These are phyloP conservation scores for Pholiota conissans DNA, from an alignment of 768 basidiomycete species.

Conservation along the genomic window DNA sequence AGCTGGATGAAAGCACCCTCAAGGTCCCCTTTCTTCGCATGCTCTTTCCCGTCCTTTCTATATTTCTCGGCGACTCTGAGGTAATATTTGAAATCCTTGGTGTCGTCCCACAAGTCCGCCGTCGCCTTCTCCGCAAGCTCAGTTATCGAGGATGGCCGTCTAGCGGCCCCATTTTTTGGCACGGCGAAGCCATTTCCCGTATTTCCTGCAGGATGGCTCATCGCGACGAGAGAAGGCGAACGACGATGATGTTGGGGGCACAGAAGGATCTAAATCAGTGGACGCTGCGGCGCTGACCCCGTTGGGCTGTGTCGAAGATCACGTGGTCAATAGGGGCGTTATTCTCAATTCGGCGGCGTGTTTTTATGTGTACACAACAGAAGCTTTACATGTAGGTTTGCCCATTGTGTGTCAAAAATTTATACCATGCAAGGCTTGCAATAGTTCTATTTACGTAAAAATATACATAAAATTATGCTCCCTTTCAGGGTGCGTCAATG, in stretches of 20 bases:
- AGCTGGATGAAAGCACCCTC: slow-evolving; percentile 73
- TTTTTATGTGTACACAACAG: too few species aligned
- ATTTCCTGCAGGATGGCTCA: neutral
- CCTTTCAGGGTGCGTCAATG: too few species aligned
- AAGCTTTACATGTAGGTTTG: too few species aligned
- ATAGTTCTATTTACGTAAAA: too few species aligned
- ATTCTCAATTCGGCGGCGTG: too few species aligned
- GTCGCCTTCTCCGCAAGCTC: slow-evolving; percentile 67
- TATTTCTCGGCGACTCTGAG: slow-evolving; percentile 65
- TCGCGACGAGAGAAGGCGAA: neutral
- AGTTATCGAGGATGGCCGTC: slow-evolving; percentile 58
- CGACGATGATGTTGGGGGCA: neutral
- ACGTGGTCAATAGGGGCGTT: too few species aligned
- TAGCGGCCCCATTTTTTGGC: slow-evolving; percentile 4
- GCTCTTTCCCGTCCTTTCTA: slow-evolving; percentile 52
- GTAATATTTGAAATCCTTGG: slow-evolving; percentile 63
- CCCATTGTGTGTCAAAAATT: too few species aligned
- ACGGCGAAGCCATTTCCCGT: neutral
- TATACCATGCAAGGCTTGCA: too few species aligned
- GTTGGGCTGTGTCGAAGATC: neutral
- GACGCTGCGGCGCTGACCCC: neutral
- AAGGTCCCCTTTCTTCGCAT: slow-evolving; percentile 50
- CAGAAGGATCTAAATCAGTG: neutral
- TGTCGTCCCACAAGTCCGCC: slow-evolving; percentile 55
- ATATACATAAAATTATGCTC: too few species aligned